phyloP scores from a whole-genome alignment of 306 rosid species.

The Astragalus membranaceus region DNA sequence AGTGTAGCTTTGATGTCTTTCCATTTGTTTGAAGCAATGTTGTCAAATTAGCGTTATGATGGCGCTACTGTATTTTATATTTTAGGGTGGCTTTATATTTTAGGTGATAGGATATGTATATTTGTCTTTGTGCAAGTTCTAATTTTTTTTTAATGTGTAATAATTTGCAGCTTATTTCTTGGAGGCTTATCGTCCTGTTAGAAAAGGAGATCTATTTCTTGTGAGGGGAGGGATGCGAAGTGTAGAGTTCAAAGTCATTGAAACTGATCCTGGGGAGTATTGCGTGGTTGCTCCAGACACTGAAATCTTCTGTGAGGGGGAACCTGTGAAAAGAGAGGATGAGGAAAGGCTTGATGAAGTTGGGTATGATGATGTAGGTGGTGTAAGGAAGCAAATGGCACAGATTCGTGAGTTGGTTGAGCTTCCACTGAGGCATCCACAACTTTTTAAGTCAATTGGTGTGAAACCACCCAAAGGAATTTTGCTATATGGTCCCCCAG shows the following conservation, averaged over 20 bases:
- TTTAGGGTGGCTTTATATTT: background rate
- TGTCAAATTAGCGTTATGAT: background rate
- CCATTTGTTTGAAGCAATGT: background rate
- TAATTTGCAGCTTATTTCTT: conserved; percentile 50
- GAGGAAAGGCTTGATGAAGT: conserved; percentile 57
- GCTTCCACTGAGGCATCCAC: conserved; percentile 65
- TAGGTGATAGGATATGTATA: background rate
- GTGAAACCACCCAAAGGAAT: conserved; percentile 71
- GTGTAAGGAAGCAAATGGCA: conserved; percentile 68
- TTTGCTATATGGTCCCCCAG: conserved; percentile 63
- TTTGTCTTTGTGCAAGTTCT: conserved; percentile 14
- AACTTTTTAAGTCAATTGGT: conserved; percentile 60
- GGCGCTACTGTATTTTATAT: background rate
- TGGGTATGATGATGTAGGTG: conserved; percentile 72
- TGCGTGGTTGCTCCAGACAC: conserved; percentile 68
- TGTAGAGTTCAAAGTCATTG: conserved; percentile 67
- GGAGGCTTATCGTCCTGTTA: conserved; percentile 66
- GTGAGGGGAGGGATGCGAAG: conserved; percentile 69
- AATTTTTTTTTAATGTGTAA: background rate
- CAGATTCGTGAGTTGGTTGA: conserved; percentile 67
- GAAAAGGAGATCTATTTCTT: conserved; percentile 62
- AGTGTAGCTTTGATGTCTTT: background rate
- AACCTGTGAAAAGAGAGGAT: conserved; percentile 58
- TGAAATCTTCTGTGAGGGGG: conserved; percentile 61
- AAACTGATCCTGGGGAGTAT: conserved; percentile 57